Evolutionary conservation across 2,329 filamentous ascomycete genomes (phyloP).

Genomic region (Ceratocystis smalleyi): DNA sequence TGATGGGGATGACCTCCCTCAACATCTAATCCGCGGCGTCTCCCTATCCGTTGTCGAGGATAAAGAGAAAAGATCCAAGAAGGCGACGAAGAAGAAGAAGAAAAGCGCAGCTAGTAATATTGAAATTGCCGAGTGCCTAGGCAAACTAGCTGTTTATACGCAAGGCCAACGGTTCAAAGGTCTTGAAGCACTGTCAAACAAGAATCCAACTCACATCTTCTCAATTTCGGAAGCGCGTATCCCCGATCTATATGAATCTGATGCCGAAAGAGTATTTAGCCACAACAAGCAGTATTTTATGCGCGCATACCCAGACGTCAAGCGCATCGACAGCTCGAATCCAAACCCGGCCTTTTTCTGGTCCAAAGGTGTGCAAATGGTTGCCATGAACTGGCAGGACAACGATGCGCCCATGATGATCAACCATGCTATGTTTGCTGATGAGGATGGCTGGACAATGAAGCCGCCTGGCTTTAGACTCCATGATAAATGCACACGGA

Average conservation of each 20-base stretch:
- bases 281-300: constrained; percentile 84
- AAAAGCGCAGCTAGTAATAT: background rate
- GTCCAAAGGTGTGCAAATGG: constrained; percentile 93
- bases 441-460: constrained; percentile 66
- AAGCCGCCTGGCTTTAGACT: constrained; percentile 64
- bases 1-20: background rate
- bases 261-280: constrained; percentile 58
- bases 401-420: constrained; percentile 90
- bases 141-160: constrained; percentile 69
- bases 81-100: background rate
- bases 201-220: constrained; percentile 55
- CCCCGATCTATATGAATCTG: constrained; percentile 38
- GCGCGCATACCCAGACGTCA: constrained; percentile 73
- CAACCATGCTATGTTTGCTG: constrained; percentile 94
- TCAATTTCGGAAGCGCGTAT: constrained; percentile 79
- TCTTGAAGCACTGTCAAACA: constrained; percentile 49
- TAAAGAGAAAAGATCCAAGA: background rate
- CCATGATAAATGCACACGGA: constrained; percentile 26
- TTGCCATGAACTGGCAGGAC: constrained; percentile 93
- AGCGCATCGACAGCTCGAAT: constrained; percentile 76
- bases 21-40: background rate
- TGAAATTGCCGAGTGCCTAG: constrained; percentile 30
- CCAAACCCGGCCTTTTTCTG: constrained; percentile 85
- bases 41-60: background rate
- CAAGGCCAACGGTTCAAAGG: constrained; percentile 66